Evolutionary conservation across 2,329 filamentous ascomycete genomes (phyloP).

Genomic region (Trichophyton verrucosum): DNA sequence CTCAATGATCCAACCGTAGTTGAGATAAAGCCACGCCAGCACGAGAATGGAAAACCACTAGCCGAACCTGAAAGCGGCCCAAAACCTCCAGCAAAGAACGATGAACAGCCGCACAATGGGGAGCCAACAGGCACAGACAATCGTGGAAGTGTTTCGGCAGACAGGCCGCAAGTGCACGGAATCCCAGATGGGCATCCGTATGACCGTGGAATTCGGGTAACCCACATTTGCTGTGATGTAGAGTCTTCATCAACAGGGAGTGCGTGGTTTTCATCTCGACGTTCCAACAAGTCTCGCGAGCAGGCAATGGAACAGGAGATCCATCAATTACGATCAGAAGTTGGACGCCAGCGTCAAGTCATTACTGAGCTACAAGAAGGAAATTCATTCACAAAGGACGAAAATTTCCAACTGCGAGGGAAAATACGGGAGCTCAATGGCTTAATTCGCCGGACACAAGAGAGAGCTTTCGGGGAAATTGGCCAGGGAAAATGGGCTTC

Average conservation of each 20-base stretch:
- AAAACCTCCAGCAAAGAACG: not conserved
- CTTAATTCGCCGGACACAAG: constrained; percentile 5
- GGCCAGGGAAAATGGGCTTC: constrained; percentile 7
- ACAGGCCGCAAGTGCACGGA: not conserved
- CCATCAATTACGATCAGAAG: constrained; percentile 1
- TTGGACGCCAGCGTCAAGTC: not conserved
- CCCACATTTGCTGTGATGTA: not conserved
- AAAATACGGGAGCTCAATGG: constrained; percentile 4
- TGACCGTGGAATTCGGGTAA: not conserved
- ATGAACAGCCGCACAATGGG: not conserved
- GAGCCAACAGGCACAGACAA: not conserved
- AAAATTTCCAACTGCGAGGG: constrained; percentile 4
- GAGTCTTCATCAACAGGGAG: not conserved
- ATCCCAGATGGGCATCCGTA: not conserved
- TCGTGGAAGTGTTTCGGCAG: not conserved
- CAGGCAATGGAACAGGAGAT: not conserved
- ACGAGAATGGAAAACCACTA: not conserved
- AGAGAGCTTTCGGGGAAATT: constrained; percentile 6
- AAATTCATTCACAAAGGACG: not conserved
- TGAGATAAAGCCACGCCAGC: not conserved
- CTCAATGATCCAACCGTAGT: not conserved
- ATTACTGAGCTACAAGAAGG: not conserved
- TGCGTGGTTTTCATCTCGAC: not conserved
- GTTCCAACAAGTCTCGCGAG: constrained; percentile 1
- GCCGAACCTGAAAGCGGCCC: not conserved